Base-by-base conservation (phyloP, 306 rosid species). In the Castanea sativa region DNA sequence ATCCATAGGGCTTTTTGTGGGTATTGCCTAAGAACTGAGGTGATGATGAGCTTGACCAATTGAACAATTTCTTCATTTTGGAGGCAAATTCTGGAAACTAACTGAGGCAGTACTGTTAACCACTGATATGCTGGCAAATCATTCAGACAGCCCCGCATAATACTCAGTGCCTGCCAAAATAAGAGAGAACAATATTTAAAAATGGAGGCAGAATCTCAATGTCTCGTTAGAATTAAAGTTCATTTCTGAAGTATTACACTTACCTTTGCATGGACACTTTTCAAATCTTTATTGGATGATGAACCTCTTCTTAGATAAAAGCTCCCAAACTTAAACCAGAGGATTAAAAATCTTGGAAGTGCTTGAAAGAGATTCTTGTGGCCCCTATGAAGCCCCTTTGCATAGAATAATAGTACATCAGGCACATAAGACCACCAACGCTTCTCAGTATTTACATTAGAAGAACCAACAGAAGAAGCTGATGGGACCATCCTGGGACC, bases 51-150 rank as follows among this genome's bases (percentile, higher is more conserved):
- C 82, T 95, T 95, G 76, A 95, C 99, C 76, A 92, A 75, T 80
- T 89, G 82, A 84, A 92, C 98, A 87, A 88, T 90, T 71, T 90
- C 93, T 51, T 82, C 95, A 80, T 95, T 91, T 88, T 95, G 95
- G 81, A 92, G 99, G 86, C 96, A 91, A 83, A 92, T 95, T 90
- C 99, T 94, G 65, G 99, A 95, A 90, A 95, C 99, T 87, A 95
- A 79, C 79, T 91, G 99, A 69, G 97, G 99, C 70, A 95, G 90
- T 81, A 91, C 98, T 14, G 98, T 89, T 85, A 95, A 83, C 99
- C 99, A 95, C 78, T 92, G 96, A 85, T 92, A 91, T 53, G 92
- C 80, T 74, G 98, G 98, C 83, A 92, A 89, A 85, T 92, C 99
- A 87, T 86, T 92, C 83, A 91, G 85, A 89, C 99, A 94, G 76